Conservation (phyloP, 2,329 filamentous ascomycete species). For the Microascus cirrosus region DNA sequence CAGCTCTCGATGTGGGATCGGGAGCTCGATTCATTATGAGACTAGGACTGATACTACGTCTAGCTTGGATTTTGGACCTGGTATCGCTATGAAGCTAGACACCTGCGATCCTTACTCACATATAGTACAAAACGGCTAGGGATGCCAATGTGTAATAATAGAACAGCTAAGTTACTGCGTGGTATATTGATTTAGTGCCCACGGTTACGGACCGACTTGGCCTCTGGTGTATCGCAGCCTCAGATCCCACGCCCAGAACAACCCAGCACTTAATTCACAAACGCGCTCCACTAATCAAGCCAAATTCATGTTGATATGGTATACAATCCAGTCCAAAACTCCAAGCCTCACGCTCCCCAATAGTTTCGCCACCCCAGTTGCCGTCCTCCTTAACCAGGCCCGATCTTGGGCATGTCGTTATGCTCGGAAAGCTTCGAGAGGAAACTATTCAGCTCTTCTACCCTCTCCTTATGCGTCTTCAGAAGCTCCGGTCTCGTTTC, state of each 20-base stretch:
- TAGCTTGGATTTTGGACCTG: background rate
- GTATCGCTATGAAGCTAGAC: no score
- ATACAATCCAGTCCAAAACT: background rate
- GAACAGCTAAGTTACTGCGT: no score
- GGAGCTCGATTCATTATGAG: background rate
- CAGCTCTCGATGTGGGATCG: background rate
- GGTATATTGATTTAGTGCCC: no score
- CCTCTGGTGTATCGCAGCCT: no score
- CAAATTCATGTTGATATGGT: background rate
- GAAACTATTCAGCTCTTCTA: slow-evolving; percentile 92
- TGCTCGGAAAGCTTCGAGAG: slow-evolving; percentile 88
- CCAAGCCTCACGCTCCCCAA: background rate
- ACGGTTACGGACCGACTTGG: no score
- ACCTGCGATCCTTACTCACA: no score
- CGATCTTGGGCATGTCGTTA: slow-evolving; percentile 82
- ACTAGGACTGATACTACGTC: background rate
- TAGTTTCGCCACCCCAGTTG: background rate
- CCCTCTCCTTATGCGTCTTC: slow-evolving; percentile 94
- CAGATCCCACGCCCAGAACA: background rate
- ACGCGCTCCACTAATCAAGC: background rate
- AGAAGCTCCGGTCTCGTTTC: slow-evolving; percentile 59
- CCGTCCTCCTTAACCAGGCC: slow-evolving; percentile 36
- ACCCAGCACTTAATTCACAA: background rate
- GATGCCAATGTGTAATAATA: no score
- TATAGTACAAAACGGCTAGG: no score